Evolutionary conservation across 202 grass and related monocot species (phyloP), one percentile per base, ranked within the genome.

Genomic region (Digitaria exilis): DNA sequence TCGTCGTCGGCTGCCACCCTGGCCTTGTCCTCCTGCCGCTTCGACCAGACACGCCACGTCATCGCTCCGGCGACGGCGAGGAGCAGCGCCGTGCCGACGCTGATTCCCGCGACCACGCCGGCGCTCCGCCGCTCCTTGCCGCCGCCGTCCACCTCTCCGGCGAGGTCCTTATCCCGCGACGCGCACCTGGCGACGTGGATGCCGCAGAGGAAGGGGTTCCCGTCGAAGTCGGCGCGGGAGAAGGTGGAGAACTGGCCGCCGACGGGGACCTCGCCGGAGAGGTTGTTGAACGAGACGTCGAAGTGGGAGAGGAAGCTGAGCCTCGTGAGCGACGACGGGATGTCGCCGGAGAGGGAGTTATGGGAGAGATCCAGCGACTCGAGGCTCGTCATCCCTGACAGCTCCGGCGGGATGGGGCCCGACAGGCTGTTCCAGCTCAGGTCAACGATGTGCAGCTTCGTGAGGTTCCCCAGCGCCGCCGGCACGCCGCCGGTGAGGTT

Each of bases 1-100:
- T 68, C 88, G 9, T 94, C 92, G 0, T 77, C 89, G 2, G 92
- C 95, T 3, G 94, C 95, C 13, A 92, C 95, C 65, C 88, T 93
- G 15, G 90, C 81, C 13, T 91, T 93, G 76, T 94, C 84, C 51
- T 98, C 95, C 62, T 85, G 84, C 61, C 82, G 69, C 78, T 70
- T 85, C 15, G 85, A 86, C 65, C 80, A 73, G 59, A 73, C 56
- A 12, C 83, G 87, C 68, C 86, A 88, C 18, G 90, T 78, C 18
- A 28, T 67, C 0, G 70, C 73, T 8, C 67, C 84, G 46, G 52
- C 76, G 34, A 71, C 65, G 32, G 49, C 39, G 50, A 95, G 49
- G 45, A 98, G 62, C 6, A 88, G 73, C 67, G 57, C 67, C 22
- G 82, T 84, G 56, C 88, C 95, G 2, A 86, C 65, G 82, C 62